These are phyloP conservation scores for Backusella psychrophila DNA, from an alignment of 192 early-diverging fungal genomes.

Conservation along the genomic window DNA sequence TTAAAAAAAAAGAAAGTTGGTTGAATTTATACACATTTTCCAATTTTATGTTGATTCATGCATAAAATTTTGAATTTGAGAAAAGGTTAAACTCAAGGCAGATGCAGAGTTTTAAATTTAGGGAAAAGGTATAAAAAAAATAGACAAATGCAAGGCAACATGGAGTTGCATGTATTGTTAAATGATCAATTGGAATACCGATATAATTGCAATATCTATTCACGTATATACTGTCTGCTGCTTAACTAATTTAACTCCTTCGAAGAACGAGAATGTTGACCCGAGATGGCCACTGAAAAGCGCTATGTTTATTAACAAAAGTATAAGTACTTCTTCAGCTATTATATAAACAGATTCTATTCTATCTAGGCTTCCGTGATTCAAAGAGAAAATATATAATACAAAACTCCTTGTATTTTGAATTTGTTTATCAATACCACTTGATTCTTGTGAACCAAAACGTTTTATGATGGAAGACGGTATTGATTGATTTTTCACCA, in stretches of 20 bases:
- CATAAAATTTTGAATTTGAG: background rate
- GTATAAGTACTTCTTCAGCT: background rate
- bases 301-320: background rate
- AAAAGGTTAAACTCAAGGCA: background rate
- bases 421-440: too few relatives aligned
- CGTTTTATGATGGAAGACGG: too few relatives aligned
- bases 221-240: background rate
- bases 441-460: too few relatives aligned
- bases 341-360: background rate
- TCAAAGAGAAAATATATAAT: background rate
- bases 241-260: background rate
- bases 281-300: background rate
- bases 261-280: background rate
- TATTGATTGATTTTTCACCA: too few relatives aligned
- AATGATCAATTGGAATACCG: background rate
- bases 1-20: background rate
- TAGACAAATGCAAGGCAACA: background rate
- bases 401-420: too few relatives aligned
- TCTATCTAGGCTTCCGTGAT: background rate
- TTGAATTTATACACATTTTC: too few relatives aligned
- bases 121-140: background rate
- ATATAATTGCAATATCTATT: background rate
- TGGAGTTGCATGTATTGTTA: background rate
- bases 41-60: background rate
- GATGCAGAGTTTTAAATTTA: background rate